A percentile compares a stretch with the other conserved stretches of the same genome.
These are phyloP conservation scores for Fragilaria crotonensis DNA, from an alignment of 108 stramenopile species.

Conservation along the genomic window DNA sequence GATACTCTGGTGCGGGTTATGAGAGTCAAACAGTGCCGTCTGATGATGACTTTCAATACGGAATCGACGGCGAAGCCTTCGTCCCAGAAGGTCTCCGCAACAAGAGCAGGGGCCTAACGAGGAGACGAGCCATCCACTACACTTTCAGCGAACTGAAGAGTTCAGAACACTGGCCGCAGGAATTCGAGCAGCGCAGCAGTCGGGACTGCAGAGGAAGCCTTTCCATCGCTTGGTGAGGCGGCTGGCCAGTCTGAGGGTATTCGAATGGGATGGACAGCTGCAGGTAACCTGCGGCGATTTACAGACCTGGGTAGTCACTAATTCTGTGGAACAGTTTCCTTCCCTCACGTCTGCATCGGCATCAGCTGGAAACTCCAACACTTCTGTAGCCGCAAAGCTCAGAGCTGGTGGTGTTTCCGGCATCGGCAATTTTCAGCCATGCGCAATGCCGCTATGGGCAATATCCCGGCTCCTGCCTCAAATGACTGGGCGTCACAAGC, in stretches of 20 bases:
- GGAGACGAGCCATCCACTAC: constrained; percentile 37
- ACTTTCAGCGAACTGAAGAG: constrained; percentile 73
- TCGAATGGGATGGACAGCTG: constrained; percentile 33
- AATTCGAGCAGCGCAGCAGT: constrained; percentile 27
- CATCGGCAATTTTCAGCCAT: constrained; percentile 3
- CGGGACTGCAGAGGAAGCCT: constrained; percentile 30
- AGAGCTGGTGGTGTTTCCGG: not conserved
- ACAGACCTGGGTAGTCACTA: constrained; percentile 12
- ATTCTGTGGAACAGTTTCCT: constrained; percentile 38
- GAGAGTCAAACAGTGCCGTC: constrained; percentile 31
- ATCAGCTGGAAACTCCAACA: not conserved
- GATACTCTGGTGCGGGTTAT: constrained; percentile 22
- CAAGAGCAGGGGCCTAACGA: constrained; percentile 1
- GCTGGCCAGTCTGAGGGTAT: not conserved
- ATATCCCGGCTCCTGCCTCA: not conserved
- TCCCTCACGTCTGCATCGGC: constrained; percentile 1
- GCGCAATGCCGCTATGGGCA: not conserved
- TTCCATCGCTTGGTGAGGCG: constrained; percentile 49
- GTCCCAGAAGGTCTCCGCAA: constrained; percentile 54
- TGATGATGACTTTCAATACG: constrained; percentile 57
- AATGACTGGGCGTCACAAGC: not conserved
- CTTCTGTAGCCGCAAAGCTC: not conserved
- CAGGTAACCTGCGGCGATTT: constrained; percentile 11
- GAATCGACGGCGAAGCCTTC: constrained; percentile 82
- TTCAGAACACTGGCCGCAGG: constrained; percentile 59